phyloP scores from a whole-genome alignment of 2,329 filamentous ascomycete species.

The Alternaria conjuncta region DNA sequence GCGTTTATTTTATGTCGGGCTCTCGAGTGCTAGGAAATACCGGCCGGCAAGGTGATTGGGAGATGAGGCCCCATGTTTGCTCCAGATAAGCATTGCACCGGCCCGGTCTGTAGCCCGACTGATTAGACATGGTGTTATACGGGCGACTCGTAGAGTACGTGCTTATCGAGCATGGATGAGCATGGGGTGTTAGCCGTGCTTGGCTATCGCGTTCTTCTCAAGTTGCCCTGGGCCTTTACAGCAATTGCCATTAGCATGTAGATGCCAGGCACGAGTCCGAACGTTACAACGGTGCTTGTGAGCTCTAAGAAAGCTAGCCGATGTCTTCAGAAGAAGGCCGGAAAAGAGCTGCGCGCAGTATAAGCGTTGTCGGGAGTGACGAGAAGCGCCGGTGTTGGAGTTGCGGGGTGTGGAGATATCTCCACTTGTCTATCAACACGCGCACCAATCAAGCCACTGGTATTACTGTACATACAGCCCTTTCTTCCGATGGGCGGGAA shows the following conservation, averaged over 20 bases:
- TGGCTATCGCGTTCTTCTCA: background rate
- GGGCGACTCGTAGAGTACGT: background rate
- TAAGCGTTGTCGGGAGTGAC: background rate
- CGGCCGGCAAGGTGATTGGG: background rate
- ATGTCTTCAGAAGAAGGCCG: background rate
- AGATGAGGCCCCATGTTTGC: background rate
- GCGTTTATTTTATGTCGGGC: background rate
- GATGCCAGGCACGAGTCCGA: background rate
- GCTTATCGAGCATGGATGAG: background rate
- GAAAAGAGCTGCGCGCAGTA: background rate
- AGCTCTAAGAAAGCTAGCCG: background rate
- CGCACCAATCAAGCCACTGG: background rate
- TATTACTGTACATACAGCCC: background rate
- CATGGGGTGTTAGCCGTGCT: background rate
- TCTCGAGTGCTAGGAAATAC: background rate
- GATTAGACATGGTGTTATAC: background rate
- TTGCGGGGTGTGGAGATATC: background rate
- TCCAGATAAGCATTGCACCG: constrained; percentile 5
- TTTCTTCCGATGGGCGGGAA: background rate
- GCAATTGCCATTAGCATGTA: background rate
- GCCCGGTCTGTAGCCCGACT: constrained; percentile 6
- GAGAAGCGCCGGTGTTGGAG: background rate
- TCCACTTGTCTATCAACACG: background rate
- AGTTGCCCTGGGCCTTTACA: background rate
- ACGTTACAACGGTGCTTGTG: background rate